Base-by-base conservation (phyloP, 306 rosid genomes). In the Coriaria nepalensis region DNA sequence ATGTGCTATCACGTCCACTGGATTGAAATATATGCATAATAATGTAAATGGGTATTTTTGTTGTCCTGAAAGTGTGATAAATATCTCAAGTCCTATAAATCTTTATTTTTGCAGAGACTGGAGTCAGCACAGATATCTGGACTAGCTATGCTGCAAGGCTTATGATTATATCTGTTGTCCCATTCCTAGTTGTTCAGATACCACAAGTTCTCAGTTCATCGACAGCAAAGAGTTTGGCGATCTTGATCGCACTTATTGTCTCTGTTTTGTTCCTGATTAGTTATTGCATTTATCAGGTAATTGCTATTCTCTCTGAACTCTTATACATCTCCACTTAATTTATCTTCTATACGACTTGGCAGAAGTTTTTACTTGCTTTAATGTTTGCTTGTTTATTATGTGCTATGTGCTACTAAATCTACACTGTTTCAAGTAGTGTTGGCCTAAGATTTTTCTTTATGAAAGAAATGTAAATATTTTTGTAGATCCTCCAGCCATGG, bases 401-500 rank as follows among this genome's bases (percentile, higher is more conserved):
- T 20, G 29, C 29, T 1, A 20, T 20, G 29, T 20, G 29, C 29
- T 20, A 20, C 29, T 20, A 20, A 20, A 20, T 20, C 29, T 20
- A 20, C 29, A 20, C 29, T 20, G 29, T 20, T 20, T 20, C 29
- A 20, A 20, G 29, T 20, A 20, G 29, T 20, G 29, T 20, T 20
- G 3, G 29, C 29, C 29, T 20, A 20, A 20, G 29, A 20, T 20
- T 3, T 1, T 20, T 20, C 29, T 20, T 20, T 20, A 20, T 20
- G 29, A 40, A 48, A 39, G 53, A 39, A 34, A 33, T 47, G 11
- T 11, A 37, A 55, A 54, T 33, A 13, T 10, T 49, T 50, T 13
- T 71, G 78, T 83, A 92, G 98, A 76, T 92, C 47, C 68, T 72
- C 66, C 98, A 92, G 67, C 98, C 96, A 41, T 82, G 93, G 94